Evolutionary conservation across 2,329 filamentous ascomycete genomes (phyloP).

Genomic region (Talaromyces rugulosus): DNA sequence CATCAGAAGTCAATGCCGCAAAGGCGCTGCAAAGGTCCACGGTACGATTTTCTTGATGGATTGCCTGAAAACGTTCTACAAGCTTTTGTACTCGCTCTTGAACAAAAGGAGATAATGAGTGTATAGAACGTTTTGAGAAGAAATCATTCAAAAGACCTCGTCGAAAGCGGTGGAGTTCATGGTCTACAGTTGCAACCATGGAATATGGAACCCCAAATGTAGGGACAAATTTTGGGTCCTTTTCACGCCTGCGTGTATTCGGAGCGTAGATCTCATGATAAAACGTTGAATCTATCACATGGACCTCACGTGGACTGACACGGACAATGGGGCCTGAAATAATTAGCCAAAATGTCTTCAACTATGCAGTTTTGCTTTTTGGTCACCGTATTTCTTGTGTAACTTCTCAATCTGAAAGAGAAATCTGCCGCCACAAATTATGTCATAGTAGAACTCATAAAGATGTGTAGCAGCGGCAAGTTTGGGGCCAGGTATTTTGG

Average conservation of each 20-base stretch:
- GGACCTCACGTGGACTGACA: conserved; percentile 29
- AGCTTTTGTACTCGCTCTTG: conserved; percentile 26
- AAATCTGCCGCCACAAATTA: conserved; percentile 18
- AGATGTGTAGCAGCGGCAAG: conserved; percentile 23
- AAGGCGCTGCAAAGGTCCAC: conserved; percentile 22
- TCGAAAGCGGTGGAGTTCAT: conserved; percentile 22
- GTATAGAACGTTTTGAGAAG: conserved; percentile 32
- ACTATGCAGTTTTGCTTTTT: not conserved
- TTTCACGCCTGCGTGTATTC: conserved; percentile 21
- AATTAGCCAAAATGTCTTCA: not conserved
- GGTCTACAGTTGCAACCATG: conserved; percentile 16
- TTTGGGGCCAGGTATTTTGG: conserved; percentile 28
- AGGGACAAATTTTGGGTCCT: conserved; percentile 17
- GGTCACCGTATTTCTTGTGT: conserved; percentile 24
- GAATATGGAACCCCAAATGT: conserved; percentile 16
- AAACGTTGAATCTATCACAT: conserved; percentile 30
- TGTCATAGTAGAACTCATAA: conserved; percentile 26
- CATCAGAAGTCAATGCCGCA: conserved; percentile 29
- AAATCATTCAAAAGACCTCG: conserved; percentile 17
- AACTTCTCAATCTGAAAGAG: conserved; percentile 19
- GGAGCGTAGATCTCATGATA: conserved; percentile 30
- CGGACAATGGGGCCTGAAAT: conserved; percentile 29
- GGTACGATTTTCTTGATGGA: conserved; percentile 10
- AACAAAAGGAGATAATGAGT: conserved; percentile 33
- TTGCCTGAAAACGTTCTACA: conserved; percentile 19